A percentile compares a stretch with the other conserved stretches of the same genome.
phyloP scores from a whole-genome alignment of 1,284 basidiomycete species.

The Volvariella surrecta region DNA sequence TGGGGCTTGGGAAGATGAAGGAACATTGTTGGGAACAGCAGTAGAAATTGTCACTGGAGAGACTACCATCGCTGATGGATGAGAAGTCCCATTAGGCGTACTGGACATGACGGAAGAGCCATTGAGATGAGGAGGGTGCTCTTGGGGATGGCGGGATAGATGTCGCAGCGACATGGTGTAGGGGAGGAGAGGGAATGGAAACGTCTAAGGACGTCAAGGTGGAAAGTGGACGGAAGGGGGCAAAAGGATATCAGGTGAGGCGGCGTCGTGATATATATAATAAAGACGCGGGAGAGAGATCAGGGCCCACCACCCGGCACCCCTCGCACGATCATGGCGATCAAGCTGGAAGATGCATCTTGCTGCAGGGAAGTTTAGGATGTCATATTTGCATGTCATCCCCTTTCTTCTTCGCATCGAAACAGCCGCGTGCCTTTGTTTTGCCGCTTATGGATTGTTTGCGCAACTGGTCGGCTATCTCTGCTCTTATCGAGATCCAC shows the following conservation, averaged over 20 bases:
- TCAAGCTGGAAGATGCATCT: constrained; percentile 39
- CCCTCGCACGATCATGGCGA: constrained; percentile 50
- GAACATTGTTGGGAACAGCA: constrained; percentile 32
- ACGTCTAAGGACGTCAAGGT: constrained; percentile 15
- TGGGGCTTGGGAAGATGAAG: constrained; percentile 24
- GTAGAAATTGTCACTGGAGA: constrained; percentile 42
- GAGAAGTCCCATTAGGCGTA: constrained; percentile 30
- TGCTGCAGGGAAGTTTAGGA: constrained; percentile 28
- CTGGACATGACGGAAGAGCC: constrained; percentile 33
- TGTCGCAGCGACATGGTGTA: constrained; percentile 54
- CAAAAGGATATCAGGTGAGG: constrained; percentile 35
- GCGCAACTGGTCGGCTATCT: constrained; percentile 26
- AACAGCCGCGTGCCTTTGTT: constrained; percentile 44
- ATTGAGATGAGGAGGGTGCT: constrained; percentile 42
- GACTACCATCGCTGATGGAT: constrained; percentile 26
- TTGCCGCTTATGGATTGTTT: constrained; percentile 34
- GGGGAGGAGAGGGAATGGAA: constrained; percentile 17
- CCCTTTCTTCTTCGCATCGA: constrained; percentile 27
- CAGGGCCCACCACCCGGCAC: constrained; percentile 35
- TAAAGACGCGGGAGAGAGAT: constrained; percentile 25
- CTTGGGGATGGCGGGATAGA: constrained; percentile 37
- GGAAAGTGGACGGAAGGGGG: constrained; percentile 20
- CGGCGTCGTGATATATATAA: constrained; percentile 46
- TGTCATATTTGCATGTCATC: constrained; percentile 31
- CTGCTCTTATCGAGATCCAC: constrained; percentile 22